Conservation (phyloP, 768 basidiomycete species). For the Collybiopsis confluens region DNA sequence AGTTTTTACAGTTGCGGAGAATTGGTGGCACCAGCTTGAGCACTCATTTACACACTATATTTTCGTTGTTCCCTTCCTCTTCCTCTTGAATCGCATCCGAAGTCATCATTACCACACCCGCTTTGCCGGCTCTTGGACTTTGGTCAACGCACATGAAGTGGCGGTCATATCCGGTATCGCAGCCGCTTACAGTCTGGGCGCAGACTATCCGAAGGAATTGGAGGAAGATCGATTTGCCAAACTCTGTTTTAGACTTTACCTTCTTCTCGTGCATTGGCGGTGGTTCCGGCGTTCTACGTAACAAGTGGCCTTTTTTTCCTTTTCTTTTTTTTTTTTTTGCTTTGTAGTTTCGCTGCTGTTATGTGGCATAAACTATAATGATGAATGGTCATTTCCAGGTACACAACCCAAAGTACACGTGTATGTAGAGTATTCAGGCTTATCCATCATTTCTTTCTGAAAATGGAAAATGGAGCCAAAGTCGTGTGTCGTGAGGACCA, state of each 20-base stretch:
- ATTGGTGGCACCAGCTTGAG: constrained; percentile 41
- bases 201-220: constrained; percentile 19
- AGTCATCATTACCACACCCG: constrained; percentile 24
- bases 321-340: no score
- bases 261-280: constrained; percentile 6
- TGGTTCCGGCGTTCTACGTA: not conserved
- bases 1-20: constrained; percentile 16
- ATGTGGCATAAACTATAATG: no score
- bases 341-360: no score
- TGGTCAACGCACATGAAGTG: constrained; percentile 32
- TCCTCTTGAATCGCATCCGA: constrained; percentile 28
- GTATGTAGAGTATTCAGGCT: no score
- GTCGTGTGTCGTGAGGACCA: no score
- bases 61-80: constrained; percentile 33
- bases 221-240: constrained; percentile 1
- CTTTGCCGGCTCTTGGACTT: constrained; percentile 28
- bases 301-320: no score
- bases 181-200: constrained; percentile 32
- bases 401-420: no score
- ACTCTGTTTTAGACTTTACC: constrained; percentile 10
- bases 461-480: no score
- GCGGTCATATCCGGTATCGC: constrained; percentile 37
- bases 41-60: constrained; percentile 38
- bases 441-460: no score
- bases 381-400: no score